phyloP scores from a whole-genome alignment of 148 eudicot species.

The Camellia sinensis region DNA sequence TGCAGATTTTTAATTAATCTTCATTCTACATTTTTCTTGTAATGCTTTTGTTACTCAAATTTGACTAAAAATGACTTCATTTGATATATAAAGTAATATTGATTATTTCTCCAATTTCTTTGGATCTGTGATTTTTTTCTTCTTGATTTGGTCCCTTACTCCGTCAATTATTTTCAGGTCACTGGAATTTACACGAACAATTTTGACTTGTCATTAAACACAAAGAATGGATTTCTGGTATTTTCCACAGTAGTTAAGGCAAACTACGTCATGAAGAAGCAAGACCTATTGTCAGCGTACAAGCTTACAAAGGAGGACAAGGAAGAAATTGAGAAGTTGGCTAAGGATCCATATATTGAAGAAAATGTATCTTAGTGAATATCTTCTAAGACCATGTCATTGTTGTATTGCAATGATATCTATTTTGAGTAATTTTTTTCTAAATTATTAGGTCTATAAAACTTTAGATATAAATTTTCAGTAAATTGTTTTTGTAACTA shows the following conservation, averaged over 20 bases:
- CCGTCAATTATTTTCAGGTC: constrained; percentile 51
- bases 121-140: neutral
- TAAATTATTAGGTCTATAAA: neutral
- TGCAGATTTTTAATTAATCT: no score
- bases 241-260: constrained; percentile 98
- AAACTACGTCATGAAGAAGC: constrained; percentile 86
- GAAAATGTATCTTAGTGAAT: constrained; percentile 57
- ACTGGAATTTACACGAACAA: constrained; percentile 94
- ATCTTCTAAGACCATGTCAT: neutral
- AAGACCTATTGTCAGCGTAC: constrained; percentile 90
- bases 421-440: neutral
- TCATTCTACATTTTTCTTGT: no score
- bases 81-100: no score
- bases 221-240: constrained; percentile 94
- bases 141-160: constrained; percentile 13
- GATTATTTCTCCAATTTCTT: no score
- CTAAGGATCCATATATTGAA: constrained; percentile 88
- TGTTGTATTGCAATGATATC: neutral
- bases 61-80: no score
- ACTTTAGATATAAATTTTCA: neutral
- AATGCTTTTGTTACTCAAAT: no score
- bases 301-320: constrained; percentile 93
- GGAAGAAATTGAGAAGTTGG: constrained; percentile 85
- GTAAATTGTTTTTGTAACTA: neutral
- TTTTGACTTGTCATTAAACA: constrained; percentile 82